Percentiles rank a stretch among this genome's conserved stretches.
Evolutionary conservation across 2,329 filamentous ascomycete genomes (phyloP).

Genomic region (Paecilomyces formosus): DNA sequence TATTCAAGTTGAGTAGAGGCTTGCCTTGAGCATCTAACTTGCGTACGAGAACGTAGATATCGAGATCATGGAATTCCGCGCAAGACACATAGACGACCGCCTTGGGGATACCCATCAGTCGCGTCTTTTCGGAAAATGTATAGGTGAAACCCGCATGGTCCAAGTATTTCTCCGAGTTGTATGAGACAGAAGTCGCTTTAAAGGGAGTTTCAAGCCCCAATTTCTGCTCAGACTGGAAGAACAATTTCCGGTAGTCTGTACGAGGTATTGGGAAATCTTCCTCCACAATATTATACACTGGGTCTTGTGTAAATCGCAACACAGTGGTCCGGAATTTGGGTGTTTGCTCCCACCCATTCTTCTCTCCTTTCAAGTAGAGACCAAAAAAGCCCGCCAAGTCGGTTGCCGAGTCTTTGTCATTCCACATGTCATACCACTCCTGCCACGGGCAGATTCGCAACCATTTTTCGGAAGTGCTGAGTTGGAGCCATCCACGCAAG

Average conservation of each 20-base stretch:
- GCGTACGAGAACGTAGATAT: constrained; percentile 36
- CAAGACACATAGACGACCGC: constrained; percentile 38
- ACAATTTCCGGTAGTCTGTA: neutral
- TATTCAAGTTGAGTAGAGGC: constrained; percentile 32
- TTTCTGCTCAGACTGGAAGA: neutral
- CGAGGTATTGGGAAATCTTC: neutral
- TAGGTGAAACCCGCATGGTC: constrained; percentile 23
- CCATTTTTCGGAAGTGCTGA: constrained; percentile 37
- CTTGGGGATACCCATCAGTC: constrained; percentile 38
- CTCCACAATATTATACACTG: neutral
- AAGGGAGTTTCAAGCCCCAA: too few relatives aligned
- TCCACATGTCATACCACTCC: constrained; percentile 42
- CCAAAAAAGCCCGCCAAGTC: constrained; percentile 42
- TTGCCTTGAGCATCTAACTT: constrained; percentile 38
- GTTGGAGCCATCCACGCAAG: constrained; percentile 30
- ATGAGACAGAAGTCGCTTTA: constrained; percentile 5
- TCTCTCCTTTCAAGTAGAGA: constrained; percentile 33
- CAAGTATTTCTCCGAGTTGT: constrained; percentile 21
- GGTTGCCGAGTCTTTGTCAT: constrained; percentile 20
- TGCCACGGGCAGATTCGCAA: constrained; percentile 33
- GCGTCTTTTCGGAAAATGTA: constrained; percentile 27
- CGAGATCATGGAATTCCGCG: constrained; percentile 35
- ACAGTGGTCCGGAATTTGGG: constrained; percentile 38
- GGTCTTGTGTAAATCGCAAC: constrained; percentile 25
- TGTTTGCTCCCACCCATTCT: constrained; percentile 43